These are phyloP conservation scores for Globisporangium lucens DNA, from an alignment of 352 stramenopile species.

Conservation along the genomic window DNA sequence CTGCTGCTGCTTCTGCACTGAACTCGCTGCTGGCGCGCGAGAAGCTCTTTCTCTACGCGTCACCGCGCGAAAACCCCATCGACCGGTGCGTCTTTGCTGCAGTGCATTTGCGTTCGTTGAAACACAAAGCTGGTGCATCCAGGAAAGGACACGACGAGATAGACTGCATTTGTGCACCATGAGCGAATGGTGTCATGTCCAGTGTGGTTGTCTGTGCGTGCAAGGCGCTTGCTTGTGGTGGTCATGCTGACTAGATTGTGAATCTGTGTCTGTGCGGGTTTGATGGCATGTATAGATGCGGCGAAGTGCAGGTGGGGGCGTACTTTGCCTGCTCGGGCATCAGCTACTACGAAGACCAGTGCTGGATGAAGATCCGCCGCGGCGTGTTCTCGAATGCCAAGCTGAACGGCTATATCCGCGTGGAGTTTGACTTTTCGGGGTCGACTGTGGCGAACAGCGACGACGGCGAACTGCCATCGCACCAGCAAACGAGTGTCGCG, in stretches of 20 bases:
- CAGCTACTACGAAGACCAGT: constrained; percentile 48
- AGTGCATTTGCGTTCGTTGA: background rate
- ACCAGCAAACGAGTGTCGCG: constrained; percentile 26
- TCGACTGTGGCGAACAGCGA: constrained; percentile 13
- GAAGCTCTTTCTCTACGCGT: constrained; percentile 61
- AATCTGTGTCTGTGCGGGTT: background rate
- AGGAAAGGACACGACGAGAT: background rate
- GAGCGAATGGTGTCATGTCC: background rate
- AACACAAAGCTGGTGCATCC: too few species aligned
- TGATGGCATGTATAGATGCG: constrained; percentile 25
- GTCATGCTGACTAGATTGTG: background rate
- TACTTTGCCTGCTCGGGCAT: constrained; percentile 69
- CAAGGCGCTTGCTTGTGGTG: background rate
- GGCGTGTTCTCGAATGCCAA: constrained; percentile 71
- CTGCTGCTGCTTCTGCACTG: constrained; percentile 12
- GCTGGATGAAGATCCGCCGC: constrained; percentile 78
- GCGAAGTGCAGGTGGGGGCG: constrained; percentile 50
- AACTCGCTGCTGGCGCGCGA: constrained; percentile 33
- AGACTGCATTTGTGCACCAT: background rate
- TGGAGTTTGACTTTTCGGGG: constrained; percentile 41
- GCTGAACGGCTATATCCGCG: constrained; percentile 68
- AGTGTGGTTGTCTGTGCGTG: background rate
- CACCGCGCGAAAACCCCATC: constrained; percentile 52
- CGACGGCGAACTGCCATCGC: constrained; percentile 26
- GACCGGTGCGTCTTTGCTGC: constrained; percentile 30